Percentiles rank a stretch among this genome's conserved stretches.
Evolutionary conservation across 1,139 yeast genomes (phyloP).

Genomic region (Taiozyma onychis): DNA sequence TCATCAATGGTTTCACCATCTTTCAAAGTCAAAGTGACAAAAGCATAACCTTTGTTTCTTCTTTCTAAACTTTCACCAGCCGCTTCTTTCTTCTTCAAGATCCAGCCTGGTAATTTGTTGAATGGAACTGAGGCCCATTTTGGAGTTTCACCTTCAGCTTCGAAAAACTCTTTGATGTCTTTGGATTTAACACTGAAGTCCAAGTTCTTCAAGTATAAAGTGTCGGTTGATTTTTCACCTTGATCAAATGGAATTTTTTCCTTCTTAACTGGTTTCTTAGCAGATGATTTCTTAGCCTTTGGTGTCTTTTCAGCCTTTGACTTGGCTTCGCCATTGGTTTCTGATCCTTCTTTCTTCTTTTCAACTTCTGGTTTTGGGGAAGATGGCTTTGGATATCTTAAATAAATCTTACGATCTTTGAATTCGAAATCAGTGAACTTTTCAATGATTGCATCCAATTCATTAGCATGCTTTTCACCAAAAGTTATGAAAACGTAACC

Average conservation of each 20-base stretch:
- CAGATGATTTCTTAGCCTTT: conserved; percentile 2
- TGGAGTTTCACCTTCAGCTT: conserved; percentile 36
- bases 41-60: conserved; percentile 60
- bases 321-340: neutral
- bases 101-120: conserved; percentile 37
- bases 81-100: conserved; percentile 36
- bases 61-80: conserved; percentile 35
- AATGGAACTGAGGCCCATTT: conserved; percentile 55
- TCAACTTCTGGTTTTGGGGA: neutral
- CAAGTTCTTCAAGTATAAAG: conserved; percentile 54
- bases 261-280: conserved; percentile 11
- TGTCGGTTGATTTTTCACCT: conserved; percentile 49
- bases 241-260: conserved; percentile 37
- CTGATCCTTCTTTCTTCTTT: conserved; percentile 2
- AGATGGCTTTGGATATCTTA: conserved; percentile 12
- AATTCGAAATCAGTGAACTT: conserved; percentile 22
- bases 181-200: conserved; percentile 43
- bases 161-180: conserved; percentile 40
- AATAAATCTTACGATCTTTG: conserved; percentile 21
- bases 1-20: conserved; percentile 22
- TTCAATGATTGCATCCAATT: conserved; percentile 17
- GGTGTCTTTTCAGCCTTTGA: neutral
- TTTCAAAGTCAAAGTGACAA: conserved; percentile 39
- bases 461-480: conserved; percentile 9
- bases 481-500: conserved; percentile 23